phyloP scores from a whole-genome alignment of 2,329 filamentous ascomycete genomes.

The Aspergillus ochraceus region DNA sequence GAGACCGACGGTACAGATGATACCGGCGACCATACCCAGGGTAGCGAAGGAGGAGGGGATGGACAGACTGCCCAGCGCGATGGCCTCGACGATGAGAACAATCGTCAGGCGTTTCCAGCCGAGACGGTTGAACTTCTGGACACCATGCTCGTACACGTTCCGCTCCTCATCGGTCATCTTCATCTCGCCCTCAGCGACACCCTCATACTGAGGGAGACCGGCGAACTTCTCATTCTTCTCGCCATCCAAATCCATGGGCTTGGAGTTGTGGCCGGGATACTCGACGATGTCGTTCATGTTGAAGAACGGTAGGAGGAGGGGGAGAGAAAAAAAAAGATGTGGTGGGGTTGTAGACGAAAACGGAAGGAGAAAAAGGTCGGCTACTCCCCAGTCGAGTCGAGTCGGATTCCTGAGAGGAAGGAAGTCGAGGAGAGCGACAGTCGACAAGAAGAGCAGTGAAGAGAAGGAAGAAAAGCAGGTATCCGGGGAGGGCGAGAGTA shows the following conservation, averaged over 20 bases:
- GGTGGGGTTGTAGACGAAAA: background rate
- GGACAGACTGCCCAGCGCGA: conserved; percentile 49
- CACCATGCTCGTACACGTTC: conserved; percentile 21
- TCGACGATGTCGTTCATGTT: conserved; percentile 15
- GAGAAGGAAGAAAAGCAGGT: background rate
- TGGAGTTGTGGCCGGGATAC: conserved; percentile 3
- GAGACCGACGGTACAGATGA: conserved; percentile 44
- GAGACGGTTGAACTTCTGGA: conserved; percentile 21
- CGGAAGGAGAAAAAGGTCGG: background rate
- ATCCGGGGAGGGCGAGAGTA: background rate
- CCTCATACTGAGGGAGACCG: conserved; percentile 17
- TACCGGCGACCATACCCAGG: conserved; percentile 48
- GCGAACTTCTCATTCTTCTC: conserved; percentile 6
- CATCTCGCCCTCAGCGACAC: conserved; percentile 22
- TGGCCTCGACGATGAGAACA: conserved; percentile 53
- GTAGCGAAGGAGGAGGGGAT: conserved; percentile 48
- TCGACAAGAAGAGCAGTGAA: background rate
- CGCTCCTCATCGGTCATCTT: conserved; percentile 17
- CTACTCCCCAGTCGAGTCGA: background rate
- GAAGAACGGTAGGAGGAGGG: background rate
- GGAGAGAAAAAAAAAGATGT: background rate
- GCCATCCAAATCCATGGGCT: conserved; percentile 4
- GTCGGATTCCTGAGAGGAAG: background rate
- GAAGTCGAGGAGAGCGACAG: background rate
- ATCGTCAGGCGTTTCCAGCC: conserved; percentile 46